A percentile compares a stretch with the other conserved stretches of the same genome.
Conservation (phyloP, 192 early-diverging fungal genomes). For the Dissophora globulifera region DNA sequence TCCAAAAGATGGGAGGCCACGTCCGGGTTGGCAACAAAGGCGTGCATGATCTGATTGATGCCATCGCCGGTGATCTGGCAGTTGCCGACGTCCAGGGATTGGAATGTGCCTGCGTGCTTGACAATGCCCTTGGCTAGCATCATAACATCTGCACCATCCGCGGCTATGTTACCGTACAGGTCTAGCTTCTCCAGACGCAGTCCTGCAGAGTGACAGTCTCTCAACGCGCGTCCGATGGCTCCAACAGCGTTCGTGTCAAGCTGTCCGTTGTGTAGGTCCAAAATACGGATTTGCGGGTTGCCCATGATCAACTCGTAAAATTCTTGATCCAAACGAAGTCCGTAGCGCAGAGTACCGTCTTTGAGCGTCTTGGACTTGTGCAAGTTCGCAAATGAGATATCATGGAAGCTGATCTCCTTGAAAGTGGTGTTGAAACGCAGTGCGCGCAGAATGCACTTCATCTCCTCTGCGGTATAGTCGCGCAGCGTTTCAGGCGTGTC, state of each 20-base stretch:
- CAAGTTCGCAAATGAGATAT: slow-evolving; percentile 31
- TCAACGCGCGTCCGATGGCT: slow-evolving; percentile 36
- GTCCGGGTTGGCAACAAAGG: slow-evolving; percentile 50
- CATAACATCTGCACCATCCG: slow-evolving; percentile 50
- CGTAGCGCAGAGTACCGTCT: slow-evolving; percentile 46
- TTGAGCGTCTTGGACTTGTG: slow-evolving; percentile 46
- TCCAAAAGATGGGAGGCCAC: slow-evolving; percentile 45
- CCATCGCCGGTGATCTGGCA: slow-evolving; percentile 51
- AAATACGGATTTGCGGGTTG: slow-evolving; percentile 42
- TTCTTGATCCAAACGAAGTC: slow-evolving; percentile 47
- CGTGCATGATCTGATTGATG: slow-evolving; percentile 52
- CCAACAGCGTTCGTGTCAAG: slow-evolving; percentile 39
- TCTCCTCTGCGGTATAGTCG: slow-evolving; percentile 43
- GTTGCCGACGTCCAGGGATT: slow-evolving; percentile 28
- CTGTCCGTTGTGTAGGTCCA: slow-evolving; percentile 24
- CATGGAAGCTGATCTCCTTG: slow-evolving; percentile 40
- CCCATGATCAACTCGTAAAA: slow-evolving; percentile 51
- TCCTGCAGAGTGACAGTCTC: slow-evolving; percentile 22
- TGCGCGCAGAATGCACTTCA: slow-evolving; percentile 42
- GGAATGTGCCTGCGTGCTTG: slow-evolving; percentile 47
- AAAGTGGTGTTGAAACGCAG: slow-evolving; percentile 49
- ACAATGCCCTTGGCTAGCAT: slow-evolving; percentile 49
- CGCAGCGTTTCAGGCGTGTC: slow-evolving; percentile 20
- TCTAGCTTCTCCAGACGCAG: slow-evolving; percentile 27
- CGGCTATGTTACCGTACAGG: slow-evolving; percentile 37